phyloP scores from a whole-genome alignment of 345 rosid genomes.

The Linum usitatissimum region DNA sequence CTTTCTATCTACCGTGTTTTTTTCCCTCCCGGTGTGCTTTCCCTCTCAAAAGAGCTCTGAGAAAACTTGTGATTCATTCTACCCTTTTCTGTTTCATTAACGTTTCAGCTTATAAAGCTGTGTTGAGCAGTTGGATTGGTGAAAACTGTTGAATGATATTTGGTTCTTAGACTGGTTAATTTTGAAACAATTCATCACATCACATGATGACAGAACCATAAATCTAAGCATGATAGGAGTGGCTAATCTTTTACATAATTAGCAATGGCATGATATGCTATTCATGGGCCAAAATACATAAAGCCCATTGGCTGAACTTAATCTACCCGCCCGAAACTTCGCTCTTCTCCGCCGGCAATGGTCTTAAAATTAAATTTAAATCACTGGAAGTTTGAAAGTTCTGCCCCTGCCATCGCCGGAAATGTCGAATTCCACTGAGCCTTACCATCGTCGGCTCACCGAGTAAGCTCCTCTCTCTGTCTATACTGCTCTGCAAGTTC shows the following conservation, averaged over 20 bases:
- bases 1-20: neutral
- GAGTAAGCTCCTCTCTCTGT: conserved; percentile 28
- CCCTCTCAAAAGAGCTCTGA: neutral
- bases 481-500: neutral
- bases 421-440: conserved; percentile 28
- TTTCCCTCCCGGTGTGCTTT: neutral
- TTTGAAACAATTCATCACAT: no score
- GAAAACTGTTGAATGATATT: no score
- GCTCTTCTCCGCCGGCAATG: neutral
- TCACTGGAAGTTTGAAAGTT: neutral
- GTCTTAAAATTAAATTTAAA: no score
- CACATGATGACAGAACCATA: no score
- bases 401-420: conserved; percentile 1
- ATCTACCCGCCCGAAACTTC: neutral
- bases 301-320: no score
- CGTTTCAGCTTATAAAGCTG: neutral
- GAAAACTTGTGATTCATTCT: neutral
- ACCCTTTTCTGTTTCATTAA: neutral
- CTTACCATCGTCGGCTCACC: conserved; percentile 35
- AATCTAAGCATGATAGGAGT: no score
- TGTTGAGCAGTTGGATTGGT: neutral
- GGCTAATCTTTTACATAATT: no score
- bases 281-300: no score
- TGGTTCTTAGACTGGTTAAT: no score
- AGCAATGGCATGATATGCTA: no score